Evolutionary conservation across 2,329 filamentous ascomycete genomes (phyloP).

Genomic region (Cladophialophora immunda): DNA sequence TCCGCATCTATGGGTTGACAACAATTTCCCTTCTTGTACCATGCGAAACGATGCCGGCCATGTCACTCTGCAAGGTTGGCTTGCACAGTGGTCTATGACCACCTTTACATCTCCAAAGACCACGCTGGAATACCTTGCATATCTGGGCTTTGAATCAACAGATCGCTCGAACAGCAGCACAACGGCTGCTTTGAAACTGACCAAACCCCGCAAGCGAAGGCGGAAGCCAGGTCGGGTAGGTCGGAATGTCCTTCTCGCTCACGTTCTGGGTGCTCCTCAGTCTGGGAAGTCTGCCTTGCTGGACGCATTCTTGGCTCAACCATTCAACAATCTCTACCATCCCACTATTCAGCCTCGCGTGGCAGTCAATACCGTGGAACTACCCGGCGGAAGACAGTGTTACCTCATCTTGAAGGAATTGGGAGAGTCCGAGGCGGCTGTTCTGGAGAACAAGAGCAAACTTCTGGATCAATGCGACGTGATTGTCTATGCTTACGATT

Average conservation of each 20-base stretch:
- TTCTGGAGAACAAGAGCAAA: constrained; percentile 89
- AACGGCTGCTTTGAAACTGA: constrained; percentile 87
- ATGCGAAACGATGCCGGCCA: constrained; percentile 94
- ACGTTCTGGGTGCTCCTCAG: constrained; percentile 83
- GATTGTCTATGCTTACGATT: constrained; percentile 95
- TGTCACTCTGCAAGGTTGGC: constrained; percentile 95
- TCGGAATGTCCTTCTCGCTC: constrained; percentile 92
- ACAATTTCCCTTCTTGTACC: constrained; percentile 89
- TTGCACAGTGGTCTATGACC: constrained; percentile 99
- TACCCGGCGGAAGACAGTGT: constrained; percentile 94
- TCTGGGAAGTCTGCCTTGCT: constrained; percentile 92
- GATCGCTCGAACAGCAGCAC: constrained; percentile 76
- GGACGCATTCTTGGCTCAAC: constrained; percentile 88
- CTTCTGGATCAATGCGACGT: constrained; percentile 88
- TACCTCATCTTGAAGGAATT: constrained; percentile 96
- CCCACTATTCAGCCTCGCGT: constrained; percentile 95
- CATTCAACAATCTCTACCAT: constrained; percentile 83
- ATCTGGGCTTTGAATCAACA: constrained; percentile 88
- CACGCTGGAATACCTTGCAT: constrained; percentile 93
- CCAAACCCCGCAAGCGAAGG: constrained; percentile 86
- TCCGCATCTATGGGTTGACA: constrained; percentile 85
- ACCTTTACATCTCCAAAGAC: constrained; percentile 96
- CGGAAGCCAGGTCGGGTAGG: constrained; percentile 85
- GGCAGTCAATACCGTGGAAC: constrained; percentile 94
- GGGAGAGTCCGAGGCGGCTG: constrained; percentile 85